Percentiles rank a stretch among this genome's conserved stretches.
These are phyloP conservation scores for Diplodia mutila DNA, from an alignment of 2,329 filamentous ascomycete species.

Conservation along the genomic window DNA sequence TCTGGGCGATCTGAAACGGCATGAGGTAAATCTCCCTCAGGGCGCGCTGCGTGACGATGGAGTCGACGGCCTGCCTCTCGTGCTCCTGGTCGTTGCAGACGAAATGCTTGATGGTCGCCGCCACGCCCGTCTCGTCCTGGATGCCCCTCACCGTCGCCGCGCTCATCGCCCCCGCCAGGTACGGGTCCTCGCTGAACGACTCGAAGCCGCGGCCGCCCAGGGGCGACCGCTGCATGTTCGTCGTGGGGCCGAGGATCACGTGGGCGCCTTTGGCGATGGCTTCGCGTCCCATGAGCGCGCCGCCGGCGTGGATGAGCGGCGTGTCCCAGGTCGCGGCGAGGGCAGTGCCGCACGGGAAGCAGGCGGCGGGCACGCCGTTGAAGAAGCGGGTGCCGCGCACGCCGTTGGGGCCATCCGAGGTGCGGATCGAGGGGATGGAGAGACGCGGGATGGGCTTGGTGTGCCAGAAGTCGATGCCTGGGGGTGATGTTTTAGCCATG, in stretches of 20 bases:
- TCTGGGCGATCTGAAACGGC: constrained; percentile 70
- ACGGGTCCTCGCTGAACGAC: constrained; percentile 71
- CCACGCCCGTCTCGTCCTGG: constrained; percentile 67
- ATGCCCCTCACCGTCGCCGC: constrained; percentile 64
- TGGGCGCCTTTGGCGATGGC: constrained; percentile 72
- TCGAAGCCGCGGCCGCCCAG: constrained; percentile 81
- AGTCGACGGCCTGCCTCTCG: constrained; percentile 63
- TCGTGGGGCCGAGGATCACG: constrained; percentile 74
- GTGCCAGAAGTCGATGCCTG: constrained; percentile 69
- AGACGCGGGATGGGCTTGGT: constrained; percentile 63
- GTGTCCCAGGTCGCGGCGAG: constrained; percentile 75
- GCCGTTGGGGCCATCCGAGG: constrained; percentile 71
- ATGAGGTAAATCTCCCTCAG: constrained; percentile 59
- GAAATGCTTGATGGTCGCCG: constrained; percentile 75
- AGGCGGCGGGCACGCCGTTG: constrained; percentile 66
- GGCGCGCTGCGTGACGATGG: constrained; percentile 60
- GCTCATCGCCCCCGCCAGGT: constrained; percentile 68
- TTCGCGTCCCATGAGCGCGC: constrained; percentile 70
- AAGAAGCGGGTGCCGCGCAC: constrained; percentile 67
- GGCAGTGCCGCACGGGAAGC: constrained; percentile 76
- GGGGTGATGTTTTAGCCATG: background rate
- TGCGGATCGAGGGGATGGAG: constrained; percentile 64
- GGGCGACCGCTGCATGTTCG: constrained; percentile 79
- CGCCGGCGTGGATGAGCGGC: constrained; percentile 67
- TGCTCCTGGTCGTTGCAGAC: constrained; percentile 71